Base-by-base conservation (phyloP, 1,139 yeast species). In the Geotrichum aggregatum region DNA sequence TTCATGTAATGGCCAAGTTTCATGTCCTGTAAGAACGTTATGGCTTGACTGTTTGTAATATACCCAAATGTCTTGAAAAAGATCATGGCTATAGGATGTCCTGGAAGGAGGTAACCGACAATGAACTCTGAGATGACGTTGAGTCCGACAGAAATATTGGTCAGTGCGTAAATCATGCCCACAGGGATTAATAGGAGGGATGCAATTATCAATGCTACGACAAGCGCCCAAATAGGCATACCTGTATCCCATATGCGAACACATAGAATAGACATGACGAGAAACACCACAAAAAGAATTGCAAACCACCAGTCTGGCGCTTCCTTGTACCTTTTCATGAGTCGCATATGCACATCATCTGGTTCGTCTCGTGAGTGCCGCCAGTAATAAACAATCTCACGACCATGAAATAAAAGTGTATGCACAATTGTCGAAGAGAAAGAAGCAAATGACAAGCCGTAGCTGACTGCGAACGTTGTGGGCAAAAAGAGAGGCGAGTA, bases 261-360 rank as follows among this genome's bases (percentile, higher is more conserved):
- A 53, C 77, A 72, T 2, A 74, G 69, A 24, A 81, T 68, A 1
- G 83, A 79, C 56, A 83, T 65, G 1, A 73, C 73, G 38, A 81
- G 69, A 38, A 82, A 75, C 8, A 75, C 59, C 1, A 74, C 57
- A 58, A 82, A 77, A 4, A 79, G 72, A 35, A 75, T 61, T 0
- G 62, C 63, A 62, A 72, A 84, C 84, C 87, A 80, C 87, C 87
- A 82, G 56, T 76, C 81, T 33, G 89, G 89, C 30, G 77, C 80
- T 59, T 78, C 81, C 50, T 71, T 75, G 66, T 83, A 84, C 41
- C 70, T 67, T 55, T 70, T 71, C 85, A 83, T 83, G 55, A 82
- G 74, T 59, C 83, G 75, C 71, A 75, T 76, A 65, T 82, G 88
- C 24, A 83, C 79, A 67, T 83, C 87, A 39, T 77, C 78, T 61